phyloP scores from a whole-genome alignment of 2,329 filamentous ascomycete species.

The Alternaria sp. region DNA sequence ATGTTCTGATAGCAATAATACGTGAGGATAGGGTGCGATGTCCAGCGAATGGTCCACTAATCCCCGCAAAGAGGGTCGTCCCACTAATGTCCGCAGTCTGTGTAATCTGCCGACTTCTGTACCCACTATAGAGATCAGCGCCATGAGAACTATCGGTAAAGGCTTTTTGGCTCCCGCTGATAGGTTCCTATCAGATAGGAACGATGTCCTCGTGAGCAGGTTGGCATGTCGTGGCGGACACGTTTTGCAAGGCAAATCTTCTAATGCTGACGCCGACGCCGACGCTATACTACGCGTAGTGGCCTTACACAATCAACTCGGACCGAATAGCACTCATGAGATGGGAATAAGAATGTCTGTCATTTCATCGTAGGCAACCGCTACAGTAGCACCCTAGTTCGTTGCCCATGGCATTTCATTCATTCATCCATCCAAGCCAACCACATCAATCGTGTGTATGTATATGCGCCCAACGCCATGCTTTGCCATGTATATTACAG shows the following conservation, averaged over 20 bases:
- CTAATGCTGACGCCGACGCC: not conserved
- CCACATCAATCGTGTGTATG: constrained; percentile 1
- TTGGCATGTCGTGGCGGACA: not conserved
- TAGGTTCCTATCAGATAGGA: too few relatives aligned
- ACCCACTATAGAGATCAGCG: not conserved
- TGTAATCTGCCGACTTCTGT: constrained; percentile 1
- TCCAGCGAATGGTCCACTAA: not conserved
- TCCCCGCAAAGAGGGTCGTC: not conserved
- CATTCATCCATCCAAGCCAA: not conserved
- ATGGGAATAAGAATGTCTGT: constrained; percentile 3
- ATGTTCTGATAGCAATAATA: not conserved
- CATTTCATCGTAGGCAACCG: constrained; percentile 12
- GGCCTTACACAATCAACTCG: not conserved
- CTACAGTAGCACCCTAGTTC: not conserved
- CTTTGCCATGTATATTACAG: constrained; percentile 20
- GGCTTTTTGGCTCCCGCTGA: not conserved
- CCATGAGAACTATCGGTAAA: not conserved
- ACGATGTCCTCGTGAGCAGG: not conserved
- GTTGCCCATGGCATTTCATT: not conserved
- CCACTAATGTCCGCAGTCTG: not conserved
- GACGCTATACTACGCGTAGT: not conserved
- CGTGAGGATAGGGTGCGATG: not conserved
- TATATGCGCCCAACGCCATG: constrained; percentile 23
- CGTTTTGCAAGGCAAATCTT: not conserved
- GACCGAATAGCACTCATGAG: not conserved